Base-by-base conservation (phyloP, 2,329 filamentous ascomycete species). In the Calonectria pteridis region DNA sequence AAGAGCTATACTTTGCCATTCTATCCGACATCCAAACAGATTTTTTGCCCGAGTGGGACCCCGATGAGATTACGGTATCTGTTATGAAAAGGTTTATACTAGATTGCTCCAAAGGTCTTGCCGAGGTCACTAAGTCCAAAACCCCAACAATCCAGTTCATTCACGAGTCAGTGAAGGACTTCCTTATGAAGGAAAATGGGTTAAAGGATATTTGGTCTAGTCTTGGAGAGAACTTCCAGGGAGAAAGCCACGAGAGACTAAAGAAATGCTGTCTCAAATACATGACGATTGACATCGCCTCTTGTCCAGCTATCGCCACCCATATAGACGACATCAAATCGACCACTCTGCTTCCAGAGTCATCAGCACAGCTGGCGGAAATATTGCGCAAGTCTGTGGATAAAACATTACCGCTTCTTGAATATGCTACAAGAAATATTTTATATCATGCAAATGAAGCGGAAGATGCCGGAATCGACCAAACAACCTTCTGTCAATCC, bases 1-100 rank as follows among this genome's bases (percentile, higher is more conserved):
- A 84, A 0, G 85, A 91, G 74, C 82, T 90, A 0, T 89, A 88
- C 73, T 77, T 77, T 10, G 82, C 80, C 0, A 55, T 81, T 0
- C 50, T 77, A 6, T 31, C 26, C 18, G 23, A 18, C 6, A 31
- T 18, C 6, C 9, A 6, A 3, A 14, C 23, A 4, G 23, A 26
- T 1, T 28, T 16, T 28, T 9, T 3, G 6, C 23, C 50, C 26
- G 10, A 31, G 5, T 4, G 43, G 43, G 23, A 43, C 7, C 40
- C 5, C 7, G 40, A 43, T 43, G 40, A 43, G 4, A n/a, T 43
- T 9, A 43, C 18, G 40, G 2, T 43, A 43, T 16, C 4, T 16
- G 16, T 7, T 20, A 31, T 53, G 6, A 20, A 53, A 20, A 28
- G 50, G 16, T 53, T 28, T 13, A 11, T 53, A 16, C 23, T 53